Evolutionary conservation across 2,329 filamentous ascomycete species (phyloP).

Genomic region (Paradendryphiella salina): DNA sequence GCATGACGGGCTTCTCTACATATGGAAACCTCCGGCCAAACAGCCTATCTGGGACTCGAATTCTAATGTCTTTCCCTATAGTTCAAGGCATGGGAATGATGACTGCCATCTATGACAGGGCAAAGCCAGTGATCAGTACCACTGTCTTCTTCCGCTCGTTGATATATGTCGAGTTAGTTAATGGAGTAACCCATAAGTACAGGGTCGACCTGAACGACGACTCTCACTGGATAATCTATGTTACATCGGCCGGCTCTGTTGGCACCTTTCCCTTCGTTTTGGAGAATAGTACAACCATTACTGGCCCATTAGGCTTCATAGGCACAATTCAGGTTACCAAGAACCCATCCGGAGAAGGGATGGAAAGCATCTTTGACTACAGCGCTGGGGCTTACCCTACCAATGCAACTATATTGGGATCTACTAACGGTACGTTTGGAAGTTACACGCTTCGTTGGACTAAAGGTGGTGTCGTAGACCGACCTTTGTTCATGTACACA

Average conservation of each 20-base stretch:
- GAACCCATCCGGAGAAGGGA: constrained; percentile 59
- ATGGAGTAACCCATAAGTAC: constrained; percentile 48
- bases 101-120: constrained; percentile 73
- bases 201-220: constrained; percentile 56
- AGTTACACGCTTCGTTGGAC: constrained; percentile 74
- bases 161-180: constrained; percentile 29
- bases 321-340: constrained; percentile 86
- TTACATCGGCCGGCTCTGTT: constrained; percentile 58
- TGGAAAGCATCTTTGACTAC: constrained; percentile 73
- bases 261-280: constrained; percentile 70
- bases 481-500: constrained; percentile 80
- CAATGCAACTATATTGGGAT: constrained; percentile 58
- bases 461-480: constrained; percentile 63
- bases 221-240: constrained; percentile 77
- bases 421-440: constrained; percentile 53
- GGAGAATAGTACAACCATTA: constrained; percentile 65
- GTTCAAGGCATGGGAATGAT: constrained; percentile 90
- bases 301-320: constrained; percentile 68
- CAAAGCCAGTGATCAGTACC: constrained; percentile 72
- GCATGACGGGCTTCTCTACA: constrained; percentile 60
- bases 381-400: constrained; percentile 77
- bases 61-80: constrained; percentile 74
- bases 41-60: constrained; percentile 55
- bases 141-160: constrained; percentile 76
- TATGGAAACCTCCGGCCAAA: constrained; percentile 65